Evolutionary conservation across 2,329 filamentous ascomycete species (phyloP), one percentile per base, ranked within the genome.

Genomic region (Macrophomina phaseolina): DNA sequence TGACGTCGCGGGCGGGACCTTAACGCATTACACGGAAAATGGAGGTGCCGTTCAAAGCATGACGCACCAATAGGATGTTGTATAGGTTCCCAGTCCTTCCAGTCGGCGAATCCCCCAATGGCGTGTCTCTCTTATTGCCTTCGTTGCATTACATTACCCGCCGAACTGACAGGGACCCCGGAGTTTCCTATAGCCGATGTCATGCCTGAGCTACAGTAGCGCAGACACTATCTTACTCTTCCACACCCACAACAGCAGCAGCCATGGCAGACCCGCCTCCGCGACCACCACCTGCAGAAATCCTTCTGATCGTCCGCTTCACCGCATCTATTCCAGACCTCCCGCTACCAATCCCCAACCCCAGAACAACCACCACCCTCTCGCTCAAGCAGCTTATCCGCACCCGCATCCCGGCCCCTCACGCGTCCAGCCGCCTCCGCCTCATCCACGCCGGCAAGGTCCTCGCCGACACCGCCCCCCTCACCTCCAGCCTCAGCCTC

Each of bases 371-470:
- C 11, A 92, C 92, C 49, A 87, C 92, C 64, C 86, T 93, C 65
- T 87, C 90, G 1, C 86, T 98, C 67, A 97, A 97, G 79, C 90
- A 91, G 72, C 85, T 91, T 62, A 92, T 98, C 75, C 93, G 95
- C 71, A 79, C 84, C 8, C 86, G 90, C 53, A 87, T 97, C 28
- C 84, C 89, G 5, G 74, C 81, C 40, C 81, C 86, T 40, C 84
- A 89, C 69, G 86, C 89, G 14, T 83, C 86, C 49, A 89, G 88
- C 69, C 90, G 93, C 42, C 87, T 98, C 38, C 92, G 94, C 68
- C 88, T 99, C 70, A 97, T 98, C 77, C 89, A 97, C 78, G 88
- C 92, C 61, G 95, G 95, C 69, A 93, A 92, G 75, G 90, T 97
- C 67, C 89, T 98, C 60, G 85, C 90, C 70, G 94, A 97, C 77